Conservation (phyloP, 192 early-diverging fungal genomes). For the Linnemannia hyalina region DNA sequence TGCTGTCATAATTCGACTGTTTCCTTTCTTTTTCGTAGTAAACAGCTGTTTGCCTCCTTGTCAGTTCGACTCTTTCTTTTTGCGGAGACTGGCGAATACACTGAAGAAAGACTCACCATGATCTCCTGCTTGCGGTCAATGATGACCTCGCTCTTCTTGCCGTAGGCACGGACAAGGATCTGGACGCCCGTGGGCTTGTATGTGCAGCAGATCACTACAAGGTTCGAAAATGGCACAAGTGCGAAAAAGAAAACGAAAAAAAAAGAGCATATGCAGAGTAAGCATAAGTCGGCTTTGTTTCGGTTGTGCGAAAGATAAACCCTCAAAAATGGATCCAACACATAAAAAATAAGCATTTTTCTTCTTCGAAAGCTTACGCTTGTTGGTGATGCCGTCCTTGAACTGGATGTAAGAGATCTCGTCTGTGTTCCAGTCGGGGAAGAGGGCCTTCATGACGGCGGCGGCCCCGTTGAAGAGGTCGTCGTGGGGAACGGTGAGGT, state of each 20-base stretch:
- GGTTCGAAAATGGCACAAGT: background rate
- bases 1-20: background rate
- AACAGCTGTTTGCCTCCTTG: background rate
- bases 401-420: slow-evolving; percentile 74
- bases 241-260: slow-evolving; percentile 4
- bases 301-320: background rate
- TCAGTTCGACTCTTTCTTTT: background rate
- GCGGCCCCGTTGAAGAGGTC: slow-evolving; percentile 76
- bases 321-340: slow-evolving; percentile 4
- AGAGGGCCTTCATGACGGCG: slow-evolving; percentile 65
- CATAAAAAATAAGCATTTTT: background rate
- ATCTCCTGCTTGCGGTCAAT: slow-evolving; percentile 93
- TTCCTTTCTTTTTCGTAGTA: background rate
- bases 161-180: slow-evolving; percentile 91
- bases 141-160: slow-evolving; percentile 86
- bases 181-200: slow-evolving; percentile 68
- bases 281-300: background rate
- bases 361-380: slow-evolving; percentile 60
- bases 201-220: slow-evolving; percentile 76
- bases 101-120: slow-evolving; percentile 68
- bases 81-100: background rate
- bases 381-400: slow-evolving; percentile 89
- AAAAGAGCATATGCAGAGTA: slow-evolving; percentile 1
- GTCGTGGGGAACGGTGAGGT: slow-evolving; percentile 67
- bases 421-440: slow-evolving; percentile 71